These are phyloP conservation scores for Lentinula detonsa DNA, from an alignment of 768 basidiomycete genomes.

Conservation along the genomic window DNA sequence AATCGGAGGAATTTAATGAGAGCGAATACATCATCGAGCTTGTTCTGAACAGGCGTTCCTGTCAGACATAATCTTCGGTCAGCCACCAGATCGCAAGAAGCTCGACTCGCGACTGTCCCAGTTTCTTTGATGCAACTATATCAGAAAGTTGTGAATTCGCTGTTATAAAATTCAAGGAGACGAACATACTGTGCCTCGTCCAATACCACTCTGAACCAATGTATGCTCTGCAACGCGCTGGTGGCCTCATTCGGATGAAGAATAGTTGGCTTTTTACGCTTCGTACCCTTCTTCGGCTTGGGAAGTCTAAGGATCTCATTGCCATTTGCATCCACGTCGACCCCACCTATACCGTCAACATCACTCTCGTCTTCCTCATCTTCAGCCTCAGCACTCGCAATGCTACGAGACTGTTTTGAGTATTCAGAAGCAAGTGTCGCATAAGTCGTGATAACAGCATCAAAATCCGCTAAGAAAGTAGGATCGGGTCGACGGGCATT, in stretches of 20 bases:
- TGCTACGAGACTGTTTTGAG: slow-evolving; percentile 77
- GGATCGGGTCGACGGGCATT: slow-evolving; percentile 82
- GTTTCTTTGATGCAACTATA: slow-evolving; percentile 94
- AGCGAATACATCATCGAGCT: slow-evolving; percentile 96
- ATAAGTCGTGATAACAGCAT: slow-evolving; percentile 96
- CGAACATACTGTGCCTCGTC: slow-evolving; percentile 93
- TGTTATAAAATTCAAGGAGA: slow-evolving; percentile 1
- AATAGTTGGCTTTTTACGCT: slow-evolving; percentile 51
- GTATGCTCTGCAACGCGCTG: slow-evolving; percentile 87
- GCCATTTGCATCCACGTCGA: slow-evolving; percentile 65
- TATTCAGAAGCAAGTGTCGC: slow-evolving; percentile 93
- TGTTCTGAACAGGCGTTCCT: slow-evolving; percentile 99
- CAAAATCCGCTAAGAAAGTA: slow-evolving; percentile 86
- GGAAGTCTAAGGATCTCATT: slow-evolving; percentile 52
- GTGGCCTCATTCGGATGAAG: slow-evolving; percentile 35
- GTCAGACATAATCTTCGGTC: slow-evolving; percentile 91
- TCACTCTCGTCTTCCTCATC: slow-evolving; percentile 62
- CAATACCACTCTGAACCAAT: slow-evolving; percentile 94
- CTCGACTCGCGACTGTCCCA: slow-evolving; percentile 87
- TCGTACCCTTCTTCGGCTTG: slow-evolving; percentile 65
- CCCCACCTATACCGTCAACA: slow-evolving; percentile 54
- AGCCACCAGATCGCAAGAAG: slow-evolving; percentile 91
- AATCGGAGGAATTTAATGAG: slow-evolving; percentile 93
- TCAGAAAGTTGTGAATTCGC: background rate
- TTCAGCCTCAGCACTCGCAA: slow-evolving; percentile 51